Percentiles rank a stretch among this genome's conserved stretches.
Evolutionary conservation across 352 stramenopile genomes (phyloP).

Genomic region (Phytopythium boreale): DNA sequence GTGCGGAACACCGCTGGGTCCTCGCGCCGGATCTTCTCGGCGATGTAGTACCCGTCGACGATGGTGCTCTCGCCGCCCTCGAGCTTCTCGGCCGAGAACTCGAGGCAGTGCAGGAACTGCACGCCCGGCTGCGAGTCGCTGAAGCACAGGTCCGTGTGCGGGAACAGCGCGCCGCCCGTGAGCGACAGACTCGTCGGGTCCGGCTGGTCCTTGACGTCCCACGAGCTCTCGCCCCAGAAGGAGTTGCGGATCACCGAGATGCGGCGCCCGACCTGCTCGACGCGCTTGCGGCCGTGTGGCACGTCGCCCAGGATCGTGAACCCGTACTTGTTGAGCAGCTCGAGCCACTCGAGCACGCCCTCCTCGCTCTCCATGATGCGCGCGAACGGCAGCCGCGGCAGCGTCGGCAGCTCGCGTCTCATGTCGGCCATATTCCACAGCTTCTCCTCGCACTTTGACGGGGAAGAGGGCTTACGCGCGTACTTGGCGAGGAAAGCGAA

Average conservation of each 20-base stretch:
- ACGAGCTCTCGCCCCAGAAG: slow-evolving; percentile 77
- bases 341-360: slow-evolving; percentile 26
- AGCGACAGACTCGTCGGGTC: slow-evolving; percentile 40
- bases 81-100: slow-evolving; percentile 21
- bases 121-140: slow-evolving; percentile 28
- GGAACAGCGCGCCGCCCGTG: slow-evolving; percentile 23
- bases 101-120: slow-evolving; percentile 32
- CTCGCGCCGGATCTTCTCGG: slow-evolving; percentile 49
- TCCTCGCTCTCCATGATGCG: slow-evolving; percentile 21
- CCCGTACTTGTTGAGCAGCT: slow-evolving; percentile 26
- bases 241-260: slow-evolving; percentile 61
- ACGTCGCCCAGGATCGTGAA: slow-evolving; percentile 27
- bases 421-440: slow-evolving; percentile 21
- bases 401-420: slow-evolving; percentile 12
- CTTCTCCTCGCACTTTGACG: slow-evolving; percentile 17
- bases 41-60: slow-evolving; percentile 75
- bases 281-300: slow-evolving; percentile 13
- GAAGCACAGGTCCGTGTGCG: slow-evolving; percentile 33
- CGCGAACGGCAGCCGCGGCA: slow-evolving; percentile 21
- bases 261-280: slow-evolving; percentile 20
- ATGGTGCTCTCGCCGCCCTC: slow-evolving; percentile 71
- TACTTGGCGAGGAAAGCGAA: slow-evolving; percentile 24
- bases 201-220: slow-evolving; percentile 61
- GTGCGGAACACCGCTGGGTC: slow-evolving; percentile 58
- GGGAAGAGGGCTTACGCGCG: slow-evolving; percentile 12